Base-by-base conservation (phyloP, 768 basidiomycete species). In the Lactarius quietus region DNA sequence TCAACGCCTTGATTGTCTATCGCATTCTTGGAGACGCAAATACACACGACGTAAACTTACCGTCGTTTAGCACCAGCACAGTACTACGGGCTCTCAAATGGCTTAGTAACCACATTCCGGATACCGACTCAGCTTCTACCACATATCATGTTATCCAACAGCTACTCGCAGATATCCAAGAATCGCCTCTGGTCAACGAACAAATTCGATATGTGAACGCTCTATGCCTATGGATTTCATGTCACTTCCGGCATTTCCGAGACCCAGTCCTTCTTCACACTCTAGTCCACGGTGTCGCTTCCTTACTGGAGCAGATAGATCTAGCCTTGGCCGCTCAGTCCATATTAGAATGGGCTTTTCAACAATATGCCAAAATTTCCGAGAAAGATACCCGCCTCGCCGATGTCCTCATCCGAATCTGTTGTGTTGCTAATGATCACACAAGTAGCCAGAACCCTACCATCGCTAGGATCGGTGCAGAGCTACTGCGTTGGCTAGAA, bases 61-160 rank as follows among this genome's bases (percentile, higher is more conserved):
- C 92, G 1, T 77, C 80, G 3, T 87, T 83, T 64, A 70, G 77
- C 18, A 79, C 87, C 1, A 63, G 69, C 7, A 78, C 79, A 20
- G 73, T 91, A 63, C 73, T 92, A 18, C 76, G 74, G 15, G 81
- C 87, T 10, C 71, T 94, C 61, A 69, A 76, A 6, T 93, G 90
- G 88, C 79, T 93, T 62, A 76, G 74, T 26, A 71, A 71, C 12
- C 76, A 76, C 23, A 74, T 80, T 7, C 74, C 79, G 4, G 73
- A 77, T 17, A 79, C 81, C 23, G 77, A 83, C 48, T 76, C 75
- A 29, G 76, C 77, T n/a, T 83, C 88, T 14, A 85, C 85, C 57
- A 85, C 86, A 6, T 95, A 92, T 73, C 92, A 95, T 66, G 82
- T 92, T 61, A 74, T 93, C 31, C 88, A 89, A 64, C 83, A 84